Evolutionary conservation across 768 basidiomycete genomes (phyloP), one percentile per base, ranked within the genome.

Genomic region (Mycena polygramma): DNA sequence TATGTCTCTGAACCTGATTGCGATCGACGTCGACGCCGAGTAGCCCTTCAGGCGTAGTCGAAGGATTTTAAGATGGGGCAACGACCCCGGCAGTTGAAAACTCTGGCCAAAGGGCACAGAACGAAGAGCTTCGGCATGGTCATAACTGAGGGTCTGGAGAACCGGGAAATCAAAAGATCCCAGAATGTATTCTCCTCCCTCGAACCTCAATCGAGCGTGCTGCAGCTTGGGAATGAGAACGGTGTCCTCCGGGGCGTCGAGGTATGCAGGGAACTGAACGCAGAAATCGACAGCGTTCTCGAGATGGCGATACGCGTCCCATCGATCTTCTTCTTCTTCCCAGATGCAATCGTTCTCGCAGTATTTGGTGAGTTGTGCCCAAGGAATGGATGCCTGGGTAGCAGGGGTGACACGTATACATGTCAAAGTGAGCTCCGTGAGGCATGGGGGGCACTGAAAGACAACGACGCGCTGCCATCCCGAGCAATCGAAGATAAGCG

Each of bases 321-420:
- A 62, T 62, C 61, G 61, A 49, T 30, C 35, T 13, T 30, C 30
- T 30, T 30, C 30, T 30, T 30, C 3, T 30, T 30, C 30, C 57
- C 57, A 57, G 10, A 0, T 1, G 61, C 61, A 62, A 3, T 62
- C 19, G 49, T 17, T 35, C 39, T 62, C 61, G 9, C 49, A 41
- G 37, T 52, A 62, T 62, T 51, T 62, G 0, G n/a, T 52, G 20
- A 62, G 48, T 43, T 62, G 61, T 24, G n/a, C 15, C 61, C 61
- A 62, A 51, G 61, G 61, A 52, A 62, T 51, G 36, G 14, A 39
- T 17, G 9, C 14, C 36, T 14, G 39, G 39, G 24, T 51, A 20
- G 61, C 24, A 4, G 61, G 7, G 51, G 49, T n/a, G n/a, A 62
- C 19, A 36, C 22, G 7, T 20, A 52, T 41, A 7, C 4, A n/a